Evolutionary conservation across 1,139 yeast genomes (phyloP).

Genomic region (Lodderomyces parapsilosis): DNA sequence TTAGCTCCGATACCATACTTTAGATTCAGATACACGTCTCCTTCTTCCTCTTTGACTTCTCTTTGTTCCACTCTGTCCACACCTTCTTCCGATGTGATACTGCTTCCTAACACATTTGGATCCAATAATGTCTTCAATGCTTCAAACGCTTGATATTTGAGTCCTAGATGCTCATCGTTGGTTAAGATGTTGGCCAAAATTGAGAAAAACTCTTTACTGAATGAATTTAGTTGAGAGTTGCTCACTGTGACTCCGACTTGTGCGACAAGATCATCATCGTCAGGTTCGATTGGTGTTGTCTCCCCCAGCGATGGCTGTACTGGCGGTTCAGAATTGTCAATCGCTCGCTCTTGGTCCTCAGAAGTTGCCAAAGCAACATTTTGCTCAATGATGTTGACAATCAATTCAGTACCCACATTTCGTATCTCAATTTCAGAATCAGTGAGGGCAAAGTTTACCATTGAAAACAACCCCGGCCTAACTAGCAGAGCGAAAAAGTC

Average conservation of each 20-base stretch:
- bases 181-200: constrained; percentile 43
- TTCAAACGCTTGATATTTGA: constrained; percentile 80
- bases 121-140: constrained; percentile 75
- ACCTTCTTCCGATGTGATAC: not conserved
- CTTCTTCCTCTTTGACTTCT: too few species aligned
- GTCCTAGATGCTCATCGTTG: constrained; percentile 65
- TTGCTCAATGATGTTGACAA: constrained; percentile 80
- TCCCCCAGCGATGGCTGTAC: not conserved
- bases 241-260: not conserved
- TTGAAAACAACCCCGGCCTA: constrained; percentile 65
- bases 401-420: constrained; percentile 76
- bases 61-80: constrained; percentile 15
- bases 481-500: constrained; percentile 66
- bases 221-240: not conserved
- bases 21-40: too few species aligned
- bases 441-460: constrained; percentile 69
- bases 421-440: constrained; percentile 53
- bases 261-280: not conserved
- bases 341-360: constrained; percentile 22
- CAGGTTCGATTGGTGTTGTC: not conserved
- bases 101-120: constrained; percentile 35
- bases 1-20: too few species aligned
- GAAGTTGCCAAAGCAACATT: constrained; percentile 62
- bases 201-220: not conserved
- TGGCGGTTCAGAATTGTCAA: not conserved